Evolutionary conservation across 2,329 filamentous ascomycete species (phyloP).

Genomic region (Decorospora gaudefroyi): DNA sequence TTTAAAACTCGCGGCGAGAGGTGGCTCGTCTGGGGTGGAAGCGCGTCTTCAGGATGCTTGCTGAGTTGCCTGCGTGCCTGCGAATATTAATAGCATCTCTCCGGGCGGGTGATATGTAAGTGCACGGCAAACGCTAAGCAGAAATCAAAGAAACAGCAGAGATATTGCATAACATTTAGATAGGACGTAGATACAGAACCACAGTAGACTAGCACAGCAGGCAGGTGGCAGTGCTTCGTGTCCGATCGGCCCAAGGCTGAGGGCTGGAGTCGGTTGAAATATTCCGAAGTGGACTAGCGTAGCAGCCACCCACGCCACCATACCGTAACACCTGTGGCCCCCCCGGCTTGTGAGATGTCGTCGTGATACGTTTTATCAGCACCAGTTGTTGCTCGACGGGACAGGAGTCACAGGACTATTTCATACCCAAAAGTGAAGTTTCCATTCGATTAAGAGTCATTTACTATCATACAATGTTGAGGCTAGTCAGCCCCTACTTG

Average conservation of each 20-base stretch:
- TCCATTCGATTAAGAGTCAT: too few species aligned
- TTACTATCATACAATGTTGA: too few species aligned
- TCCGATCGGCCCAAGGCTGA: constrained; percentile 33
- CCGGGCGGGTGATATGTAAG: constrained; percentile 10
- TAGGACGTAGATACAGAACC: constrained; percentile 10
- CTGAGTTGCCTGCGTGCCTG: constrained; percentile 18
- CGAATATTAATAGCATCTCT: constrained; percentile 22
- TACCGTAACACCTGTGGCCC: too few species aligned
- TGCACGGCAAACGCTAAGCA: constrained; percentile 17
- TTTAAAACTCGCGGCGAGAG: constrained; percentile 1
- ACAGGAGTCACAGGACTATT: background rate
- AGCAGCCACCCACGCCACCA: too few species aligned
- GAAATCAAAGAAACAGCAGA: constrained; percentile 12
- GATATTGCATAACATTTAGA: constrained; percentile 8
- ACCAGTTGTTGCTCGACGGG: background rate
- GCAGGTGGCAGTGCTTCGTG: constrained; percentile 18
- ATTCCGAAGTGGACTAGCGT: constrained; percentile 10
- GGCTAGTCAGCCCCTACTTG: too few species aligned
- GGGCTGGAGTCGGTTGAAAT: constrained; percentile 27
- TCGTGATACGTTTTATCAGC: too few species aligned
- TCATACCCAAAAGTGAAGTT: too few species aligned
- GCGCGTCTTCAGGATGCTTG: constrained; percentile 7
- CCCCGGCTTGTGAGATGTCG: too few species aligned
- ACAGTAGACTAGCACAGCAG: constrained; percentile 17
- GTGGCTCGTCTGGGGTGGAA: constrained; percentile 1